These are phyloP conservation scores for Stromatinia cepivora DNA, from an alignment of 2,329 filamentous ascomycete genomes.

Conservation along the genomic window DNA sequence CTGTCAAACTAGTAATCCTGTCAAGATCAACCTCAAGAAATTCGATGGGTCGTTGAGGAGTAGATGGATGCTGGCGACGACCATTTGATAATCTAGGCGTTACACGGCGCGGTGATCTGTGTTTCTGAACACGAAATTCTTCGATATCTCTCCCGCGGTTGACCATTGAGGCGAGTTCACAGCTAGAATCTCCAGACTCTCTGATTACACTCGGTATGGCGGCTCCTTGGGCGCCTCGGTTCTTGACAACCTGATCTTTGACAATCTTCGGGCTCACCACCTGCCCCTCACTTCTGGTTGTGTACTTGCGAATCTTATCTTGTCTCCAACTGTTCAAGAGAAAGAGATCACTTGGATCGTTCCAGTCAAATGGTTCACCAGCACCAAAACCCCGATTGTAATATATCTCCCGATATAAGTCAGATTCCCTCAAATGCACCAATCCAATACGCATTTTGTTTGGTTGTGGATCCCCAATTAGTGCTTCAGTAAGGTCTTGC, in stretches of 20 bases:
- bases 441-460: conserved; percentile 6
- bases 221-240: too few species aligned
- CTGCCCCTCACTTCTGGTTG: neutral
- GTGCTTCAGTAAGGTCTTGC: neutral
- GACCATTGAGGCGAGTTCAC: neutral
- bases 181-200: too few species aligned
- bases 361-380: conserved; percentile 7
- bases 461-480: neutral
- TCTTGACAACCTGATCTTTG: neutral
- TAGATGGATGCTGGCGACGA: neutral
- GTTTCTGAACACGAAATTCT: neutral
- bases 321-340: conserved; percentile 6
- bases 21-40: neutral
- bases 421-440: neutral
- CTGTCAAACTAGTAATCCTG: neutral
- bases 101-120: neutral
- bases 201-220: neutral
- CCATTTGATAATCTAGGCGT: neutral
- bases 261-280: accelerated
- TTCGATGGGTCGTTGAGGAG: neutral
- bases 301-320: conserved; percentile 1
- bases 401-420: neutral
- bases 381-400: neutral
- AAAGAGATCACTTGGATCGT: neutral
- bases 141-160: neutral